Conservation (phyloP, 192 early-diverging fungal species). For the Coemansia asiatica region DNA sequence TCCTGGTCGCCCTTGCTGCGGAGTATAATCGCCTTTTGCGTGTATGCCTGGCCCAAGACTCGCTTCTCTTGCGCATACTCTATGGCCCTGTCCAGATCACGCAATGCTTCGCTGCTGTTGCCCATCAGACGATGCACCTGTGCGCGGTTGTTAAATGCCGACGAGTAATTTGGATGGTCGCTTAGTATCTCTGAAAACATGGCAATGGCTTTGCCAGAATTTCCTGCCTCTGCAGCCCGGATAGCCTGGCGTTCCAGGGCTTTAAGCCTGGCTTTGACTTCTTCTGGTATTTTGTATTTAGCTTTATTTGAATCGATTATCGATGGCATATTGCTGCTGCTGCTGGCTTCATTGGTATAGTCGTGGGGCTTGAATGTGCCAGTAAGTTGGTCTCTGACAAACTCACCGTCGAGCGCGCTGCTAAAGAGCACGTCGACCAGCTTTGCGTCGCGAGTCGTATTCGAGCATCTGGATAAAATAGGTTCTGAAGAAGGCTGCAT, state of each 20-base stretch:
- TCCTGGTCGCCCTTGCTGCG: slow-evolving; percentile 51
- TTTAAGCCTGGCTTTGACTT: slow-evolving; percentile 11
- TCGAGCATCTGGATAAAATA: no score
- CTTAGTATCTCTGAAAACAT: slow-evolving; percentile 46
- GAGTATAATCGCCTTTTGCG: slow-evolving; percentile 62
- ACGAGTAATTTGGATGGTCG: slow-evolving; percentile 58
- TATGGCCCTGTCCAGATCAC: slow-evolving; percentile 61
- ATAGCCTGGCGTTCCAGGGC: slow-evolving; percentile 28
- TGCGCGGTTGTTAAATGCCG: slow-evolving; percentile 66
- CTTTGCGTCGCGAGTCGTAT: slow-evolving; percentile 22
- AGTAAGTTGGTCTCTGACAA: slow-evolving; percentile 45
- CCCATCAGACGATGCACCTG: slow-evolving; percentile 53
- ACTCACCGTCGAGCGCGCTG: slow-evolving; percentile 42
- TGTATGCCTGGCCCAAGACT: slow-evolving; percentile 58
- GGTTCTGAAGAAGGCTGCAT: no score
- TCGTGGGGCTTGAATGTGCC: slow-evolving; percentile 21
- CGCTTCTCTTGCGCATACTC: slow-evolving; percentile 47
- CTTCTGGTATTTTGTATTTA: slow-evolving; percentile 6
- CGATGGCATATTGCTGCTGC: neutral
- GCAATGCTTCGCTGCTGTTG: slow-evolving; percentile 38
- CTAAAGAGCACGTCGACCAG: slow-evolving; percentile 35
- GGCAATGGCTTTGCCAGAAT: slow-evolving; percentile 31
- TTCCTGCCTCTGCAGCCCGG: slow-evolving; percentile 39
- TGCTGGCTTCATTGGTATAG: neutral
- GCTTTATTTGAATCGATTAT: neutral